Conservation (phyloP, 2,329 filamentous ascomycete species). For the Scedosporium boydii region DNA sequence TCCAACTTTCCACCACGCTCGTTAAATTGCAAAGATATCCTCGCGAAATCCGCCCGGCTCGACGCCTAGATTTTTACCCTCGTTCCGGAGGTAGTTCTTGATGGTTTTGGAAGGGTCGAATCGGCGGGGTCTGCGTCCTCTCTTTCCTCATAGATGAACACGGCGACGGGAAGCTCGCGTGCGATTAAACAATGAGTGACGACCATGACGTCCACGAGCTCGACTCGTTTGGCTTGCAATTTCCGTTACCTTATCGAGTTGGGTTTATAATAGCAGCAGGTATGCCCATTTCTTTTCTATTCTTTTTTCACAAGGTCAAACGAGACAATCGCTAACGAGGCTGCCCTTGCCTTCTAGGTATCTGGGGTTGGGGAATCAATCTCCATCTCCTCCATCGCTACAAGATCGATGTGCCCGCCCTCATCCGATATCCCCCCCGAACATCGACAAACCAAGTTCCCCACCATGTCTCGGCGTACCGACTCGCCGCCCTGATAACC, state of each 20-base stretch:
- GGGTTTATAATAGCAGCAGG: conserved; percentile 78
- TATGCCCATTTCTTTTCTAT: conserved; percentile 29
- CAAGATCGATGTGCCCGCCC: conserved; percentile 77
- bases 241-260: conserved; percentile 84
- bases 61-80: neutral
- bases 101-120: neutral
- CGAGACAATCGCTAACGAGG: neutral
- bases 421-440: conserved; percentile 79
- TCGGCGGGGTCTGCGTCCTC: neutral
- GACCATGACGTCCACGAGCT: conserved; percentile 45
- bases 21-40: neutral
- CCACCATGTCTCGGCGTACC: conserved; percentile 77
- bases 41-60: neutral
- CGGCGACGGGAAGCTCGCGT: neutral
- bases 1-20: neutral
- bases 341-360: conserved; percentile 40
- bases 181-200: neutral
- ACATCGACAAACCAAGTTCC: conserved; percentile 59
- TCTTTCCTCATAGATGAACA: neutral
- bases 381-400: conserved; percentile 72
- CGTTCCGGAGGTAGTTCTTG: neutral
- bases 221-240: conserved; percentile 77
- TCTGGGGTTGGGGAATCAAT: conserved; percentile 93
- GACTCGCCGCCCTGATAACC: conserved; percentile 69
- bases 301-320: neutral